phyloP scores from a whole-genome alignment of 176 grass and related monocot genomes.

The Urochloa ruziziensis region DNA sequence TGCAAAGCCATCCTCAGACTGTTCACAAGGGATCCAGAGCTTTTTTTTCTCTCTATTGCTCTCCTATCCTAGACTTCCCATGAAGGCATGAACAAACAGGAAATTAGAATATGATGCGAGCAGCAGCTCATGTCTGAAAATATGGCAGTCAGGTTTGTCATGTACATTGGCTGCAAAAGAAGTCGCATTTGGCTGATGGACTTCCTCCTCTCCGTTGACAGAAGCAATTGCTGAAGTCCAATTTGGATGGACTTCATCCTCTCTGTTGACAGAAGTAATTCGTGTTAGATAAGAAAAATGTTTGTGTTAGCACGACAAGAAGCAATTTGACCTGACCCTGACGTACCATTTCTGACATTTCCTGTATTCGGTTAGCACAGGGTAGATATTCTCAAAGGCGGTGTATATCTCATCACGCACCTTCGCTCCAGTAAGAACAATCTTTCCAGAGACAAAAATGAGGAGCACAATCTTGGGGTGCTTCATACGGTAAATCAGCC shows the following conservation, averaged over 20 bases:
- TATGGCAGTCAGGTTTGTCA: conserved; percentile 12
- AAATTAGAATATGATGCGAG: neutral
- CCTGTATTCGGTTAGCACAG: conserved; percentile 51
- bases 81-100: neutral
- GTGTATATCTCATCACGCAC: conserved; percentile 43
- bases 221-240: too few relatives aligned
- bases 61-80: neutral
- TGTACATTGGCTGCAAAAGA: neutral
- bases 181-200: neutral
- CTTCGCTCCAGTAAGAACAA: conserved; percentile 71
- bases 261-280: conserved; percentile 9
- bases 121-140: neutral
- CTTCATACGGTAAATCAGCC: conserved; percentile 70
- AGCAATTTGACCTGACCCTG: neutral
- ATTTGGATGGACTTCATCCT: neutral
- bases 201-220: neutral
- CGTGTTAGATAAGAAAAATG: neutral
- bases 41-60: neutral
- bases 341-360: conserved; percentile 47
- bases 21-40: neutral
- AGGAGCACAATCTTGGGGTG: conserved; percentile 68
- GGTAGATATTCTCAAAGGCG: conserved; percentile 73
- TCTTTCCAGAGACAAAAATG: conserved; percentile 76
- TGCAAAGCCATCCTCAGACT: neutral
- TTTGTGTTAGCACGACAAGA: neutral